Conservation (phyloP, 768 basidiomycete species). For the Sporobolomyces pararoseus region DNA sequence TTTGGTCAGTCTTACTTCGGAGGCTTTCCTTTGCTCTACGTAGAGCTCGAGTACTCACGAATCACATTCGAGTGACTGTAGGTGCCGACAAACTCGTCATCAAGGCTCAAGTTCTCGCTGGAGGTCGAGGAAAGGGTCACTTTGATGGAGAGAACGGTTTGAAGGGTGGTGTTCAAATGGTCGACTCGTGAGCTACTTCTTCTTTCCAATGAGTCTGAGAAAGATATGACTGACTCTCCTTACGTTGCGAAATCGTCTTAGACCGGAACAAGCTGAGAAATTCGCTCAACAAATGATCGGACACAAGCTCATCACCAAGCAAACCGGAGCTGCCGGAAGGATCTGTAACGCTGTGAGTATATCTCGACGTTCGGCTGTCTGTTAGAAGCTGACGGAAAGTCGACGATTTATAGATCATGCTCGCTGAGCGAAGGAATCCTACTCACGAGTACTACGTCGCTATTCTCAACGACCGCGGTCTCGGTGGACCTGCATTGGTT, state of each 20-base stretch:
- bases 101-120: constrained; percentile 98
- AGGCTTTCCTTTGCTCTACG: neutral
- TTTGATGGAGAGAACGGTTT: constrained; percentile 78
- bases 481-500: constrained; percentile 86
- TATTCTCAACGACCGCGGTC: constrained; percentile 85
- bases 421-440: constrained; percentile 88
- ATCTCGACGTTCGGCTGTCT: neutral
- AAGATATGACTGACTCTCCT: neutral
- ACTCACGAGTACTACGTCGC: constrained; percentile 98
- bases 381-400: too few species aligned
- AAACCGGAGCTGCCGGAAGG: constrained; percentile 87
- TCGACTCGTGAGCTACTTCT: constrained; percentile 62
- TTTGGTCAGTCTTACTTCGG: constrained; percentile 60
- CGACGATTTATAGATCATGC: constrained; percentile 69
- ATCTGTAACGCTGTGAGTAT: constrained; percentile 83
- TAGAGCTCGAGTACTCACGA: neutral
- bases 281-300: constrained; percentile 90
- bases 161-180: constrained; percentile 94
- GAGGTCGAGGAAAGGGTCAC: constrained; percentile 95
- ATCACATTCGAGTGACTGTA: constrained; percentile 46
- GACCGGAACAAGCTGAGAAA: constrained; percentile 82
- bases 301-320: constrained; percentile 92
- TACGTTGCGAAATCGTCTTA: constrained; percentile 45
- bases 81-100: constrained; percentile 79
- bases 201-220: neutral